Evolutionary conservation across 2,329 filamentous ascomycete species (phyloP), one percentile per base, ranked within the genome.

Genomic region (Alternaria atra): DNA sequence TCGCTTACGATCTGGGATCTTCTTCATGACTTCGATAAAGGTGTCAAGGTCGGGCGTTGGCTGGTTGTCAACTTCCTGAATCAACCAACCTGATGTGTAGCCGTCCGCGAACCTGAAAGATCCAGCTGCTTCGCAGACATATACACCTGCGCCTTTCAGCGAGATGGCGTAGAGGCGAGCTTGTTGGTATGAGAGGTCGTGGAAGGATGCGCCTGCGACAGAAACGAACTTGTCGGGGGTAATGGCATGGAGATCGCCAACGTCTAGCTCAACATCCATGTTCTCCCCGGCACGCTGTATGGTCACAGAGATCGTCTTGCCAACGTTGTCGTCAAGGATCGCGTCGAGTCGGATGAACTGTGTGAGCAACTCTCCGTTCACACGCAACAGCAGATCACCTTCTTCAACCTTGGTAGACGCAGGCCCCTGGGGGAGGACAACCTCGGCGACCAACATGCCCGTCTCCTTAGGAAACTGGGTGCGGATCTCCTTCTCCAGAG

Each of bases 141-240:
- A 99, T 17, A 99, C 93, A 34, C 95, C 95, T 42, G 80, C 74
- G 52, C 79, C 76, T 77, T 93, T 90, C 71, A 93, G 91, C 9
- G 94, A 90, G 59, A 99, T 94, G 34, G 94, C 94, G 77, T 97
- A 98, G 5, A 97, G 86, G 9, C 95, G 90, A n/a, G 95, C 93
- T 80, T 98, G 94, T 76, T 99, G 95, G 78, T 99, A 99, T 1
- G 96, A 99, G 17, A 99, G 84, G 76, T 97, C 89, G 81, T 99
- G 96, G 83, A 99, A 98, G 60, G 93, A 94, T 25, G 90, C 95
- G 20, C 95, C 96, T 42, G 94, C 92, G 43, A 98, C 94, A 5
- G 93, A 92, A 55, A 98, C 91, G 75, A 98, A 99, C 62, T 94
- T 91, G 80, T 97, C 94, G 13, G 96, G 95, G 3, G 95, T 98